Evolutionary conservation across 192 early-diverging fungal species (phyloP), one percentile per base, ranked within the genome.

Genomic region (Linnemannia exigua): DNA sequence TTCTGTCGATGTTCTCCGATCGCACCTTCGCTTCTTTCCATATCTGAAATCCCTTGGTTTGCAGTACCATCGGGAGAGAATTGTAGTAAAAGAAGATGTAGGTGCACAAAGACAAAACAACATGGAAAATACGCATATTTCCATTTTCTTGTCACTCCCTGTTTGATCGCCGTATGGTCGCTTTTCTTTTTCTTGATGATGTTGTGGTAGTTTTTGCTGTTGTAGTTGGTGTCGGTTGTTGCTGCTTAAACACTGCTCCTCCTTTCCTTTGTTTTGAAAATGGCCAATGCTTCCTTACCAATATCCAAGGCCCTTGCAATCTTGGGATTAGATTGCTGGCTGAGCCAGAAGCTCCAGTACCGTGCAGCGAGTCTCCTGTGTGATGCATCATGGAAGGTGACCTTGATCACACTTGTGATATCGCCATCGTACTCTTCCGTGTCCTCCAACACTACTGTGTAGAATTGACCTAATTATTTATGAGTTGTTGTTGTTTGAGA

Each of bases 291-390:
- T 0, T 68, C 38, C 22, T 69, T 90, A 91, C 91, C 91, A 38
- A 95, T 89, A 74, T 96, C 95, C n/a, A 96, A 79, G 7, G 94
- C 95, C 54, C 92, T 85, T 1, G 93, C 91, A 9, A 78, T 79
- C 36, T 89, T 89, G 4, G 93, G 89, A 48, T 89, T 89, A 25
- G 90, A 84, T 76, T 96, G 94, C 70, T 96, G 94, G 58, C 90
- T 93, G 25, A 93, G 83, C 95, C 95, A 96, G 77, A 94, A 95
- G 69, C 87, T 91, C 95, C 95, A 96, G 77, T 93, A 94, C n/a
- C 89, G 91, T 0, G 89, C 79, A 0, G 94, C 93, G 37, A 92
- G 88, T 79, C 90, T 89, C 25, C 93, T 93, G 84, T 96, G 92
- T n/a, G 89, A 88, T 41, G 92, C 92, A 54, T 96, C 95, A 74